Conservation (phyloP, 768 basidiomycete genomes). For the Lactarius vividus region DNA sequence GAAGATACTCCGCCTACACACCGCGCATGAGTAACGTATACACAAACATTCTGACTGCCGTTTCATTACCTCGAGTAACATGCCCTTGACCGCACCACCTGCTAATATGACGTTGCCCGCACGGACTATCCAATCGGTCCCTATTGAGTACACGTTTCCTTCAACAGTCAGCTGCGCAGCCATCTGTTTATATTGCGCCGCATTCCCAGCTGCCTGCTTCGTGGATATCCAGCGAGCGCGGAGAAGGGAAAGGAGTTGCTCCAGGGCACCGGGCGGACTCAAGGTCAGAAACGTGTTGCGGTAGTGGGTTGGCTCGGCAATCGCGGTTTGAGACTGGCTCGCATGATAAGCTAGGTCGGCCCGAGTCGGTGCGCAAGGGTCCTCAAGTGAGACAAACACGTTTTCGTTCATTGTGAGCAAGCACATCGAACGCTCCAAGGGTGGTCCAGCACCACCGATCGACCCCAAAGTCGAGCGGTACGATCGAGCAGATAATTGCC, state of each 20-base stretch:
- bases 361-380: slow-evolving; percentile 66
- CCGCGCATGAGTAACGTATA: not conserved
- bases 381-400: slow-evolving; percentile 76
- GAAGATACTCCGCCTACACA: slow-evolving; percentile 75
- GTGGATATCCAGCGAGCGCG: slow-evolving; percentile 74
- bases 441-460: slow-evolving; percentile 47
- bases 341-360: slow-evolving; percentile 55
- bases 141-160: slow-evolving; percentile 70
- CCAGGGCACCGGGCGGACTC: slow-evolving; percentile 68
- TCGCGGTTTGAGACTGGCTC: slow-evolving; percentile 24
- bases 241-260: slow-evolving; percentile 70
- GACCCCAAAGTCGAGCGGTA: slow-evolving; percentile 71
- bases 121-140: slow-evolving; percentile 78
- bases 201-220: slow-evolving; percentile 35
- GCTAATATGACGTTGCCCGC: slow-evolving; percentile 75
- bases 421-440: slow-evolving; percentile 67
- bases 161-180: slow-evolving; percentile 70
- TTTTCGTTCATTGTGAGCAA: slow-evolving; percentile 77
- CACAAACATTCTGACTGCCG: slow-evolving; percentile 5
- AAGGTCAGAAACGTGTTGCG: slow-evolving; percentile 76
- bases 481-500: slow-evolving; percentile 68
- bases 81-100: slow-evolving; percentile 75
- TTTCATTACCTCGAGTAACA: slow-evolving; percentile 71
- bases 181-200: slow-evolving; percentile 48
- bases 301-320: slow-evolving; percentile 51